These are phyloP conservation scores for Micromonas commoda DNA, from an alignment of 139 green algal genomes.

Conservation along the genomic window DNA sequence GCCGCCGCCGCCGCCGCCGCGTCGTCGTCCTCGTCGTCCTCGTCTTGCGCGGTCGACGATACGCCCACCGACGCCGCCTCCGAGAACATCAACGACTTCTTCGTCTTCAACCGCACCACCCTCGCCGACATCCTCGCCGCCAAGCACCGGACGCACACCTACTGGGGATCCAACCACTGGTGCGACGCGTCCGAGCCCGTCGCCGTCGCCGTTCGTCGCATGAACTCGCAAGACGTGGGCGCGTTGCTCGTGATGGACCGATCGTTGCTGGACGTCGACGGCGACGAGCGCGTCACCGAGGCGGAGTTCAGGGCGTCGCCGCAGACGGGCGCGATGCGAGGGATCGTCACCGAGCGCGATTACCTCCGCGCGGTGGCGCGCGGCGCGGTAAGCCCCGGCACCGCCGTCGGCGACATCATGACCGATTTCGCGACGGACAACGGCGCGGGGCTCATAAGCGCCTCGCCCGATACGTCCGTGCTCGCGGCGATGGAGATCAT, in stretches of 20 bases:
- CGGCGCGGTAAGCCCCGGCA: not conserved
- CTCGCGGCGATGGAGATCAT: conserved; percentile 17
- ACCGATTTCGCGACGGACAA: not conserved
- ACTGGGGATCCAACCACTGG: not conserved
- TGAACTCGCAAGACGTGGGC: not conserved
- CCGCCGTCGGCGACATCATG: conserved; percentile 10
- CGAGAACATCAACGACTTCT: not conserved
- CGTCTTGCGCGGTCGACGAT: not conserved
- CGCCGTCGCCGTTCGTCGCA: not conserved
- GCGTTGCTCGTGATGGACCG: conserved; percentile 16
- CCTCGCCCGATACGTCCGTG: not conserved
- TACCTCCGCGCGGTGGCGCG: conserved; percentile 12
- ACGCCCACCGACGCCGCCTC: not conserved
- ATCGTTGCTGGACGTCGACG: not conserved
- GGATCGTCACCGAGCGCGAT: conserved; percentile 20
- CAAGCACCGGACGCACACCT: not conserved
- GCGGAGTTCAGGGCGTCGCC: not conserved
- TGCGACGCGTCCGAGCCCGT: not conserved
- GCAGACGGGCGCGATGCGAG: not conserved
- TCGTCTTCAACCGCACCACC: not conserved
- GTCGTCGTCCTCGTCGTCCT: no score
- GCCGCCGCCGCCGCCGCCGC: no score
- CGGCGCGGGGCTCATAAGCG: not conserved
- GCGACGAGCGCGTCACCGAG: not conserved
- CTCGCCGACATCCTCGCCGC: not conserved